Percentiles rank a stretch among this genome's conserved stretches.
phyloP scores from a whole-genome alignment of 225 moss, liverwort and hornwort species.

The Sphagnum tenellum region DNA sequence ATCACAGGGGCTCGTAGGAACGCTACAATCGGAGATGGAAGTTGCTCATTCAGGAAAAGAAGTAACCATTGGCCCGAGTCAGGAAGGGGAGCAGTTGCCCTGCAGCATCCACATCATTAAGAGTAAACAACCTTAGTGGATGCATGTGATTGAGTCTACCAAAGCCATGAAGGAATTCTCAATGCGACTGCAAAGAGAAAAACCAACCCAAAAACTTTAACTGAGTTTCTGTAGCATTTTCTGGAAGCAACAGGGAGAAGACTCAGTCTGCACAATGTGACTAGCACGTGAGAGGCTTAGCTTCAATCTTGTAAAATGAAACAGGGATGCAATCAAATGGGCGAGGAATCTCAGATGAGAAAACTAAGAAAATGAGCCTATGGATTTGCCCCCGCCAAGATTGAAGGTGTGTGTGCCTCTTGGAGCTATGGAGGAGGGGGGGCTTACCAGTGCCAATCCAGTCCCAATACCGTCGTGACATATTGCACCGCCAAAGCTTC shows the following conservation, averaged over 20 bases:
- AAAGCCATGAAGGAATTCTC: background rate
- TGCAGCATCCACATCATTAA: constrained; percentile 10
- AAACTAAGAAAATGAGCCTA: too few species aligned
- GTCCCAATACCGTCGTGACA: constrained; percentile 83
- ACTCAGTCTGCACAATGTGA: too few species aligned
- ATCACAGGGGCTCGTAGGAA: constrained; percentile 75
- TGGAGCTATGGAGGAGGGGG: background rate
- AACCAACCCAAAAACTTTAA: too few species aligned
- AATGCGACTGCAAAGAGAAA: too few species aligned
- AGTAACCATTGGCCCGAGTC: constrained; percentile 86
- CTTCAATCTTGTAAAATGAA: too few species aligned
- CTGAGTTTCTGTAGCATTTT: too few species aligned
- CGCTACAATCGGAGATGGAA: constrained; percentile 41
- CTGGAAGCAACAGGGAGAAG: too few species aligned
- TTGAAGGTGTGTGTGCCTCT: background rate
- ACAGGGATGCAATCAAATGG: too few species aligned
- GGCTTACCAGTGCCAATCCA: constrained; percentile 94
- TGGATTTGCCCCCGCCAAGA: background rate
- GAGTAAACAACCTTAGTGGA: too few species aligned
- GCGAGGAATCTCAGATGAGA: too few species aligned
- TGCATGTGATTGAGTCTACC: too few species aligned
- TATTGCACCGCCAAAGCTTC: constrained; percentile 91
- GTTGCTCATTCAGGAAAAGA: constrained; percentile 59
- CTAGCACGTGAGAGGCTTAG: too few species aligned
- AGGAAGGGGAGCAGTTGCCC: constrained; percentile 68